phyloP scores from a whole-genome alignment of 768 basidiomycete genomes.

The Mycena vulgaris region DNA sequence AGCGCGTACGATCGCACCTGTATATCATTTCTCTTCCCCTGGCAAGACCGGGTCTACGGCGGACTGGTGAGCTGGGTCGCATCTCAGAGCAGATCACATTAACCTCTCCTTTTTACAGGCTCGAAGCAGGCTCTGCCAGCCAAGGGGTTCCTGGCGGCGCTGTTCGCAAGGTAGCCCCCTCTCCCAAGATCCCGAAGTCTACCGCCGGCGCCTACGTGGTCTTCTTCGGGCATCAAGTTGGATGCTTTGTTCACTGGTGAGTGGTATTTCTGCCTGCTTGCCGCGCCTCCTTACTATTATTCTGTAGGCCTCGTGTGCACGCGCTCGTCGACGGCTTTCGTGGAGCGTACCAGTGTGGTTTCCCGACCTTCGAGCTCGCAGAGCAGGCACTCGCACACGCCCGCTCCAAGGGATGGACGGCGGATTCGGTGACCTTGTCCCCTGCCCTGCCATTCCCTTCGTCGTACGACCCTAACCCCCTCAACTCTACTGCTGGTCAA shows the following conservation, averaged over 20 bases:
- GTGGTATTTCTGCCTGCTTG: neutral
- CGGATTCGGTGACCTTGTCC: neutral
- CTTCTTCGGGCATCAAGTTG: neutral
- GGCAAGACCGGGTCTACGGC: no score
- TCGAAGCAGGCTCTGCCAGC: neutral
- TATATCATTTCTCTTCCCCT: no score
- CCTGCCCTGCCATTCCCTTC: neutral
- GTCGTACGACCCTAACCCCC: neutral
- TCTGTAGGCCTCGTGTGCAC: neutral
- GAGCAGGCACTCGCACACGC: neutral
- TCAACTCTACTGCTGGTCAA: neutral
- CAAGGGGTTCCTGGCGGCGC: neutral
- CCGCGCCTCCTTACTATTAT: no score
- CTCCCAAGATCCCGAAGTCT: neutral
- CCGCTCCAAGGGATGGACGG: neutral
- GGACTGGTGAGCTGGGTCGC: no score
- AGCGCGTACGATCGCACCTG: no score
- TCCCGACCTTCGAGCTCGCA: neutral
- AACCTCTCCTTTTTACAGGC: neutral
- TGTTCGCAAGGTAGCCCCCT: neutral
- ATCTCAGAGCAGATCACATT: neutral
- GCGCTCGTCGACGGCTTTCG: neutral
- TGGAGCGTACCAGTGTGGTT: neutral
- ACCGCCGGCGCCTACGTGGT: neutral
- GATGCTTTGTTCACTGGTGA: neutral